A percentile compares a stretch with the other conserved stretches of the same genome.
phyloP scores from a whole-genome alignment of 2,329 filamentous ascomycete genomes.

The Sphaerulina populicola region DNA sequence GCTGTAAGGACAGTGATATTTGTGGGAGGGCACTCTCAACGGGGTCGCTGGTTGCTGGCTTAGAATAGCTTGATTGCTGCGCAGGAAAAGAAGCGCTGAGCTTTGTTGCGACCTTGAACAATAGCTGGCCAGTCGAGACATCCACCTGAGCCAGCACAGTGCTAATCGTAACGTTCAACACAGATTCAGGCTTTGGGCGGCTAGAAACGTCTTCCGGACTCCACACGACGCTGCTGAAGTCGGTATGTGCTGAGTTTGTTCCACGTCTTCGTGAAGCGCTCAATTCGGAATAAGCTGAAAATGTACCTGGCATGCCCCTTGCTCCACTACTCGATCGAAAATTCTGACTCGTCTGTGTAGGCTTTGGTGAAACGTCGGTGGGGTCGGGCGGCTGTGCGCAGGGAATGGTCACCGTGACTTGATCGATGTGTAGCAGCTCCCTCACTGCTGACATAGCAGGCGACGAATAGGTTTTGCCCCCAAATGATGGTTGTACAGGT shows the following conservation, averaged over 20 bases:
- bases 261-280: conserved; percentile 21
- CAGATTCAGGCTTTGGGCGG: background rate
- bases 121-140: conserved; percentile 17
- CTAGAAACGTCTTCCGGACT: background rate
- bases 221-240: conserved; percentile 7
- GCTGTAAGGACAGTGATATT: conserved; percentile 6
- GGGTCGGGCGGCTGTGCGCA: background rate
- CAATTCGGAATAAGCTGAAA: conserved; percentile 42
- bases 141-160: conserved; percentile 17
- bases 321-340: background rate
- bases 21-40: background rate
- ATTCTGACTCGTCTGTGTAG: background rate
- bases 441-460: background rate
- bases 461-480: background rate
- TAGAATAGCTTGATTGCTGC: background rate
- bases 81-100: background rate
- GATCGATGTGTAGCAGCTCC: conserved; percentile 28
- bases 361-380: background rate
- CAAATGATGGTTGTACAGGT: conserved; percentile 5
- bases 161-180: conserved; percentile 15
- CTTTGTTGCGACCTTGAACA: conserved; percentile 12
- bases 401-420: conserved; percentile 7
- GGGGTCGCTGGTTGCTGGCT: background rate
- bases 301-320: conserved; percentile 38
- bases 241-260: conserved; percentile 4